phyloP scores from a whole-genome alignment of 805 yeast species.

The Nematodospora valgi region DNA sequence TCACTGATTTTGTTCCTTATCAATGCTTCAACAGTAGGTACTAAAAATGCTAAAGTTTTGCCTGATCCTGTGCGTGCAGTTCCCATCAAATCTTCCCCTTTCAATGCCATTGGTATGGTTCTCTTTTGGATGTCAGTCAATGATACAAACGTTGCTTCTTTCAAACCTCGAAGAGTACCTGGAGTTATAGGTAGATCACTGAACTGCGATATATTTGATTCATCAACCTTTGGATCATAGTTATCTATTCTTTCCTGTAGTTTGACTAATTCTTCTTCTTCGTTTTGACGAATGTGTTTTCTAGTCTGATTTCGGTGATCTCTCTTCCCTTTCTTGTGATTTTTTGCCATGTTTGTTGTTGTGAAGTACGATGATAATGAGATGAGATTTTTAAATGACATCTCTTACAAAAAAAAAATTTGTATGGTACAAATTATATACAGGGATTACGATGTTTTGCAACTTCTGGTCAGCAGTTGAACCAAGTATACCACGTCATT shows the following conservation, averaged over 20 bases:
- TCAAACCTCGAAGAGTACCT: constrained; percentile 66
- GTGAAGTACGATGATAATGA: too few species aligned
- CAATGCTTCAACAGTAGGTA: constrained; percentile 74
- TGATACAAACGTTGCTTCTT: constrained; percentile 70
- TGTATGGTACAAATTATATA: background rate
- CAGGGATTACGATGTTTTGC: constrained; percentile 2
- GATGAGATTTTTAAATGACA: background rate
- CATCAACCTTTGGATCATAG: constrained; percentile 43
- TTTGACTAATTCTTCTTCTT: constrained; percentile 32
- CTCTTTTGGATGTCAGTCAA: constrained; percentile 85
- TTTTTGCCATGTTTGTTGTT: background rate
- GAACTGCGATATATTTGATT: constrained; percentile 44
- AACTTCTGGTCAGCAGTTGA: background rate
- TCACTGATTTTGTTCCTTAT: constrained; percentile 73
- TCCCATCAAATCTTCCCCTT: constrained; percentile 77
- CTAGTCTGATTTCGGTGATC: constrained; percentile 14
- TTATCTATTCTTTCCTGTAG: constrained; percentile 53
- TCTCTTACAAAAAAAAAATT: constrained; percentile 1
- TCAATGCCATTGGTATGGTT: constrained; percentile 71
- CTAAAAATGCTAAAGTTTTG: constrained; percentile 79
- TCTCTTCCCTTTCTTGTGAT: constrained; percentile 14
- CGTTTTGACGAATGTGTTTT: constrained; percentile 22
- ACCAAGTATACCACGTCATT: background rate
- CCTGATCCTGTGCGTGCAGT: constrained; percentile 93
- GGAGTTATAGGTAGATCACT: constrained; percentile 73